These are phyloP conservation scores for Nadsonia starkeyi-henricii DNA, from an alignment of 1,139 yeast species.

Conservation along the genomic window DNA sequence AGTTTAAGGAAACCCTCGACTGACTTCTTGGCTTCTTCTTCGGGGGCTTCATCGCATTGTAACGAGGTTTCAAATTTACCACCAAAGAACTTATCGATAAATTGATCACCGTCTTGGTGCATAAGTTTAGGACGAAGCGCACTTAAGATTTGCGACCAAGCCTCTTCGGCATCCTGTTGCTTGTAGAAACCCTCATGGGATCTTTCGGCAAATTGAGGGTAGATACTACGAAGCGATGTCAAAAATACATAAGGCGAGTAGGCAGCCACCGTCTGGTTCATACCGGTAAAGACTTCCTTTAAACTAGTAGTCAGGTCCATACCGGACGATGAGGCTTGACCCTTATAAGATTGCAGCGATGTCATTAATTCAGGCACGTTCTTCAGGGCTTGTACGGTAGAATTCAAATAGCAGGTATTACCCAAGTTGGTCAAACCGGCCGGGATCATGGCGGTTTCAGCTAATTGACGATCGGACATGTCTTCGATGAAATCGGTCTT, in stretches of 20 bases:
- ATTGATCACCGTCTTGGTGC: conserved; percentile 9
- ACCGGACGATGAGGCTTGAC: conserved; percentile 7
- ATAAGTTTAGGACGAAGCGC: conserved; percentile 28
- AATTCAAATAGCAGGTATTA: conserved; percentile 87
- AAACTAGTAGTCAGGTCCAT: conserved; percentile 18
- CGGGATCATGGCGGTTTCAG: conserved; percentile 32
- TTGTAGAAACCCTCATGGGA: conserved; percentile 58
- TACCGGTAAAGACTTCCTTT: conserved; percentile 21
- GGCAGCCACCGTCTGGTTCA: conserved; percentile 20
- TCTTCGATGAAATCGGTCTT: conserved; percentile 59
- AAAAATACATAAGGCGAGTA: conserved; percentile 47
- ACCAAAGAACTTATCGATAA: conserved; percentile 45
- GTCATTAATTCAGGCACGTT: conserved; percentile 45
- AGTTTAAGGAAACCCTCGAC: conserved; percentile 54
- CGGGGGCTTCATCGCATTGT: conserved; percentile 41
- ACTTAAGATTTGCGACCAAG: conserved; percentile 64
- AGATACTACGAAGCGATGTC: conserved; percentile 29
- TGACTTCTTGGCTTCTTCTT: conserved; percentile 35
- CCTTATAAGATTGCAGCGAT: conserved; percentile 17
- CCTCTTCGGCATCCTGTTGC: conserved; percentile 98
- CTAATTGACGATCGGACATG: conserved; percentile 34
- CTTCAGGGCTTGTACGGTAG: conserved; percentile 70
- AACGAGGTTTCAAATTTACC: conserved; percentile 50
- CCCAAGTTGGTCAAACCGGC: conserved; percentile 81
- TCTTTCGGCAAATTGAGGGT: conserved; percentile 80